Percentiles rank a stretch among this genome's conserved stretches.
These are phyloP conservation scores for Bryoerythrophyllum caledonicum DNA, from an alignment of 225 moss, liverwort and hornwort genomes.

Conservation along the genomic window DNA sequence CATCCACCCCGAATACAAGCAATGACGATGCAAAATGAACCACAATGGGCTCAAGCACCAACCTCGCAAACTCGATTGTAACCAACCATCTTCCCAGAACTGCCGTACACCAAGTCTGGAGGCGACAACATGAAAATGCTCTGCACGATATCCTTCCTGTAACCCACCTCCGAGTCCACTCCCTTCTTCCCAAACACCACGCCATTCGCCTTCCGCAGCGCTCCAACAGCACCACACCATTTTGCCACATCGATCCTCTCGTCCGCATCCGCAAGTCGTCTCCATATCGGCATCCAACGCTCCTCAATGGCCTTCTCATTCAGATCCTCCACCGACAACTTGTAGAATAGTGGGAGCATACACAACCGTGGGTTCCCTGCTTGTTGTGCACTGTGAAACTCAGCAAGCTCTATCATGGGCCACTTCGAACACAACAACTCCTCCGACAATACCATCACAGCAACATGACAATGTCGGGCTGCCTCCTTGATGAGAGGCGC, in stretches of 20 bases:
- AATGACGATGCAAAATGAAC: not conserved
- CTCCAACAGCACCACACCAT: not conserved
- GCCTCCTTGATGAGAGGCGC: not conserved
- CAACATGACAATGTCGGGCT: not conserved
- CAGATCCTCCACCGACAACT: not conserved
- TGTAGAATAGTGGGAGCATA: not conserved
- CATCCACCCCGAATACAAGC: not conserved
- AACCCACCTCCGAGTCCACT: not conserved
- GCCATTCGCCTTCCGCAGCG: not conserved
- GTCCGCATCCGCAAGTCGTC: not conserved
- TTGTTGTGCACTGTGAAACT: not conserved
- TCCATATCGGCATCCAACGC: not conserved
- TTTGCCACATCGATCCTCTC: not conserved
- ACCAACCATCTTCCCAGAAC: not conserved
- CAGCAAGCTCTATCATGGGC: not conserved
- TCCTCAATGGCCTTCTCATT: not conserved
- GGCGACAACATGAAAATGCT: not conserved
- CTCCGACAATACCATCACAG: not conserved
- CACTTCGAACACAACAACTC: not conserved
- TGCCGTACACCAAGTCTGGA: not conserved
- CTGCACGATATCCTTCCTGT: not conserved
- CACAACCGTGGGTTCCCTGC: not conserved
- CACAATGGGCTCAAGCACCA: not conserved
- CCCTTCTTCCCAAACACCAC: not conserved
- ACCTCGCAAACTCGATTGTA: not conserved